Evolutionary conservation across 2,329 filamentous ascomycete species (phyloP), one percentile per base, ranked within the genome.

Genomic region (Akanthomyces uredinophilus): DNA sequence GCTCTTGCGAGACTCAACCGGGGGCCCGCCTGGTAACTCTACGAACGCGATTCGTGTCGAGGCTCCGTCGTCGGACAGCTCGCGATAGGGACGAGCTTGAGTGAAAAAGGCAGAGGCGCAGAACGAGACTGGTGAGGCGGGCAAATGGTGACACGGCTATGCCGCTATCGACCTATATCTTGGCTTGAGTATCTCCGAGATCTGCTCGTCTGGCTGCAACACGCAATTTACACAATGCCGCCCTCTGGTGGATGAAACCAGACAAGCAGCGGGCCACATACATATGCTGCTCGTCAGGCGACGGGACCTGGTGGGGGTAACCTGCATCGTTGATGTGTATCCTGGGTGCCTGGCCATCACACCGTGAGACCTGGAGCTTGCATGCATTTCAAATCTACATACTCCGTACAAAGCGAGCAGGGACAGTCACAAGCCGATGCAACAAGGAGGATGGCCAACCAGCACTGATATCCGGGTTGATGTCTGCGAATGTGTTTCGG

Each of bases 241-340:
- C 49, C 27, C 41, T 35, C 39, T 5, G n/a, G 32, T 37, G 29
- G n/a, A 54, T 54, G 51, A 54, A 54, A 54, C 51, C 51, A 43
- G 51, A 54, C 51, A 5, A 35, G 46, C 50, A 32, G 20, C 35
- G 22, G 46, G 56, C 56, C 56, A 59, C 46, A 41, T 50, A 59
- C 46, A 41, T 50, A 35, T 37, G 37, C 51, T 41, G 46, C 22
- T 35, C 35, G 20, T 41, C 22, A 50, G 55, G 44, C 55, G 55
- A 58, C 32, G 44, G 32, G 20, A n/a, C 49, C 24, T 32, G 24
- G 27, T 50, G 47, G 47, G 32, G 47, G 16, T 8, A 32, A 29
- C 24, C 6, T 32, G 27, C 32, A n/a, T n/a, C 50, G 50, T 52
- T 52, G 50, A n/a, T 41, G 20, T 16, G 32, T n/a, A 53, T n/a